Base-by-base conservation (phyloP, 2,329 filamentous ascomycete genomes). In the Pestalotiopsis sp. region DNA sequence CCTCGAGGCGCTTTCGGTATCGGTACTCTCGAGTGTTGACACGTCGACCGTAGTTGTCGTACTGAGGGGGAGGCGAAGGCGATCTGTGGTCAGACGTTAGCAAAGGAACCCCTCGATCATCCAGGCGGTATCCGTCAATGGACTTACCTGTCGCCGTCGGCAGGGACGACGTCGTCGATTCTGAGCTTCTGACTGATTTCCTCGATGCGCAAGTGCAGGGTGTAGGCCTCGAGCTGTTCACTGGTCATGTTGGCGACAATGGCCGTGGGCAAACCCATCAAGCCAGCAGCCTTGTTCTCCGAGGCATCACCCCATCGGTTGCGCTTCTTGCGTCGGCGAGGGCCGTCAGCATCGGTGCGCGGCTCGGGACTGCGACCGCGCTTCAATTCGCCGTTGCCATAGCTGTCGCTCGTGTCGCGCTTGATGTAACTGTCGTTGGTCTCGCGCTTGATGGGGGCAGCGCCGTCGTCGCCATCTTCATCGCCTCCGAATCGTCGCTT, bases 181-280 rank as follows among this genome's bases (percentile, higher is more conserved):
- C 95, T 92, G 75, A 99, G 90, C 88, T 99, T 99, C 85, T 99
- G 95, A 80, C 94, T 98, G 78, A 99, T 99, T 83, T 99, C 96
- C 82, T 99, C 95, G 78, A 99, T 98, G 78, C 96, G 94, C 77
- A 99, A 85, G 83, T 99, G 95, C 74, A 98, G 86, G 25, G 95
- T 96, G 80, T 99, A 99, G 23, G 96, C 96, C 80, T 99, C 96
- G 67, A 98, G 90, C 86, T 99, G 96, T 83, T 99, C 96, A 79
- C 92, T 95, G 68, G 96, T 99, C 94, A 99, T 99, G 83, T 95
- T 95, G 71, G 95, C 94, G 82, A 95, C 91, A 80, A 99, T 98
- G 77, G 95, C 94, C 17, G 96, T 99, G 36, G 96, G 94, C 74
- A 99, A 87, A 68, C 96, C 96, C 95, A 99, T 98, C 71, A 99